A percentile compares a stretch with the other conserved stretches of the same genome.
Conservation (phyloP, 306 rosid genomes). For the Oxytropis ochrocephala region DNA sequence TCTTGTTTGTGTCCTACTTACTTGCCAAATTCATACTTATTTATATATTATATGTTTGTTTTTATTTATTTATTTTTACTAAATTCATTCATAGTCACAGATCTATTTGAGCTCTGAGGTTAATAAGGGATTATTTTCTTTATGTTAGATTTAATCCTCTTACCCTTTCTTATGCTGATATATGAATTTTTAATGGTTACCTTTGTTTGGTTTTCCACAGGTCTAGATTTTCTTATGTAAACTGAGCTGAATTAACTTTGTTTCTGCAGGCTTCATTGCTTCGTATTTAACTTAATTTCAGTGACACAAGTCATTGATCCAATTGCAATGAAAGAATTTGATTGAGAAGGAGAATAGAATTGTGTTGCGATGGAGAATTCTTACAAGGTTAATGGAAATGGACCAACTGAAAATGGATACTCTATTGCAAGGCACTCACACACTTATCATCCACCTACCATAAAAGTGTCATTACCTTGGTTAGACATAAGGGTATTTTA, state of each 20-base stretch:
- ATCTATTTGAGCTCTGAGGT: slow-evolving; percentile 14
- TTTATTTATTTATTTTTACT: not conserved
- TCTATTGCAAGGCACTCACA: slow-evolving; percentile 38
- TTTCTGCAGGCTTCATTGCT: slow-evolving; percentile 26
- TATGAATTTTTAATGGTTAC: slow-evolving; percentile 5
- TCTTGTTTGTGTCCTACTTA: not conserved
- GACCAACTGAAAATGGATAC: slow-evolving; percentile 45
- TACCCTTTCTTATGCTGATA: not conserved
- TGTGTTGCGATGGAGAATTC: slow-evolving; percentile 46
- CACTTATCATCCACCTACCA: slow-evolving; percentile 40
- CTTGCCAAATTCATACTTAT: not conserved
- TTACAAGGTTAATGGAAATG: slow-evolving; percentile 41
- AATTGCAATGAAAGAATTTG: slow-evolving; percentile 25
- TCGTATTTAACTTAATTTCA: slow-evolving; percentile 15
- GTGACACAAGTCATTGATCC: slow-evolving; percentile 17
- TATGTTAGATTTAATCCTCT: slow-evolving; percentile 6
- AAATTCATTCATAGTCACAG: not conserved
- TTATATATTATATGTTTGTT: not conserved
- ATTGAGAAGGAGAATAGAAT: slow-evolving; percentile 19
- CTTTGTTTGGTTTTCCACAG: slow-evolving; percentile 9
- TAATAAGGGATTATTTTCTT: not conserved
- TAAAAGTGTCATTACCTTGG: slow-evolving; percentile 62
- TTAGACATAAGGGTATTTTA: slow-evolving; percentile 69
- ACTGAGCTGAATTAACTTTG: slow-evolving; percentile 21
- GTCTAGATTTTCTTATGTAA: slow-evolving; percentile 1